Evolutionary conservation across 768 basidiomycete genomes (phyloP), one percentile per base, ranked within the genome.

Genomic region (Termitomyces sp.): DNA sequence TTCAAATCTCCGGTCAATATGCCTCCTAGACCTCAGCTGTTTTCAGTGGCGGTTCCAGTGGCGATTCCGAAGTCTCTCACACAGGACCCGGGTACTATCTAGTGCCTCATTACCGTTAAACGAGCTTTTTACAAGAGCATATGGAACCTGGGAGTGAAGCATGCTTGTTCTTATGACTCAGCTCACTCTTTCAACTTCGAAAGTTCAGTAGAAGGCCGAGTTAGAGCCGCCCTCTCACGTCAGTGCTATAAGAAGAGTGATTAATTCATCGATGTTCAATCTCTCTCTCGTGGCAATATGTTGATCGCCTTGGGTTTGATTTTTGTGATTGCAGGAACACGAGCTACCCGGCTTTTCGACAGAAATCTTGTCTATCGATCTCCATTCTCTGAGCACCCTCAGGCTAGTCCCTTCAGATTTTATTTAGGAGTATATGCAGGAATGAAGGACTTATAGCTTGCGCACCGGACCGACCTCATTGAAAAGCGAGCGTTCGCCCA

Each of bases 291-390:
- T 15, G 25, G 15, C 25, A 27, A 27, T 16, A 43, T 43, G 42
- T 43, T 43, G 25, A 43, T 3, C n/a, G 25, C 42, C 42, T 43
- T 43, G 42, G 4, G 25, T 27, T 43, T 43, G 25, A 27, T 27
- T 10, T 27, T 23, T 15, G 49, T 53, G 27, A 38, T 51, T 20
- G 47, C 16, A 22, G 55, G 57, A 33, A 33, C 44, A 0, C 56
- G 52, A 18, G 50, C 61, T 15, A 64, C 64, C 9, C 47, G 23
- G 13, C 55, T 68, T 11, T 67, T 74, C 33, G 70, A 73, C 50
- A 67, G 69, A 42, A 79, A 78, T 60, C 56, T 77, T 27, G 76
- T 63, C 7, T 78, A 77, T 60, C 61, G 62, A 13, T 75, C 74
- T 18, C 75, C 75, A 0, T 74, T 76, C 56, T 58, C 64, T 23